phyloP scores from a whole-genome alignment of 345 rosid genomes.

The Psidium friedrichsthalianum region DNA sequence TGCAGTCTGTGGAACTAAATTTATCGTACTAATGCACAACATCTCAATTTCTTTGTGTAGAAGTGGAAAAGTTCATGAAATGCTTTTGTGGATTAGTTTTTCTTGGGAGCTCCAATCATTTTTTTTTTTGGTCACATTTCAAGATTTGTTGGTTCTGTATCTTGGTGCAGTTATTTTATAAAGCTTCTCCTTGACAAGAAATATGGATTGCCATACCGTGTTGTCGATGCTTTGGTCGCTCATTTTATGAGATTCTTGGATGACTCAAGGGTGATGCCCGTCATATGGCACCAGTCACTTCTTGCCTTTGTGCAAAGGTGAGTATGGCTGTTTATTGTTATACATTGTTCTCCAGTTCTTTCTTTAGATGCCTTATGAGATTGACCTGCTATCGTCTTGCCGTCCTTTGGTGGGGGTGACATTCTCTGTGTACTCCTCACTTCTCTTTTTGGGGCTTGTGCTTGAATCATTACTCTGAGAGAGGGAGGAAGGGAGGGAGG shows the following conservation, averaged over 20 bases:
- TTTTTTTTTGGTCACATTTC: not conserved
- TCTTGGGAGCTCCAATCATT: not conserved
- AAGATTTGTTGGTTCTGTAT: not conserved
- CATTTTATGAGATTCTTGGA: conserved; percentile 77
- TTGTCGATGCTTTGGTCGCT: conserved; percentile 64
- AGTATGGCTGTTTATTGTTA: not conserved
- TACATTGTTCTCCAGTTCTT: not conserved
- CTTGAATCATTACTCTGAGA: no score
- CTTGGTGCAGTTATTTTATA: conserved; percentile 67
- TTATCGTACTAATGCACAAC: not conserved
- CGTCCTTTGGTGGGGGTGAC: not conserved
- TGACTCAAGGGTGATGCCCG: conserved; percentile 84
- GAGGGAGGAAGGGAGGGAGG: no score
- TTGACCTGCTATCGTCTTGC: not conserved
- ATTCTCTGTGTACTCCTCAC: not conserved
- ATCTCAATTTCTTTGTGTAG: not conserved
- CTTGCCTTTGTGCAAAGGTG: conserved; percentile 89
- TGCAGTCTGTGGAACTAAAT: not conserved
- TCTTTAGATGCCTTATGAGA: not conserved
- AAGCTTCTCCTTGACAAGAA: conserved; percentile 91
- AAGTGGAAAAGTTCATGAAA: not conserved
- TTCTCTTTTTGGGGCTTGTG: not conserved
- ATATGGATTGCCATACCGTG: conserved; percentile 78
- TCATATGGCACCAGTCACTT: conserved; percentile 96
- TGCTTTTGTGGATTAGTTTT: not conserved